These are phyloP conservation scores for Cicer bijugum DNA, from an alignment of 306 rosid genomes.

Conservation along the genomic window DNA sequence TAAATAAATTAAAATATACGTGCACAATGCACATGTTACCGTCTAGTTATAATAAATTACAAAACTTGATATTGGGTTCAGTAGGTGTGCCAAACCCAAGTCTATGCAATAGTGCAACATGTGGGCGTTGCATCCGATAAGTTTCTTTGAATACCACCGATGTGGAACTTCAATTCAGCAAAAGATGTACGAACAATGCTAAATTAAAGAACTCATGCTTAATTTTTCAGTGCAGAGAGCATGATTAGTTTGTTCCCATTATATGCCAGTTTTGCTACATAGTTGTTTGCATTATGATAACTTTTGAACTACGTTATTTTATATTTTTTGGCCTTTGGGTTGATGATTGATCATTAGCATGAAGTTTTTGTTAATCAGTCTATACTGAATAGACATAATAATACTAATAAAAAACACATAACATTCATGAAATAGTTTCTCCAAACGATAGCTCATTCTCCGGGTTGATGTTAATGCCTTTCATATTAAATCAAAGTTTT, in stretches of 20 bases:
- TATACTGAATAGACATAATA: not conserved
- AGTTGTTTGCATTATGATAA: conserved; percentile 38
- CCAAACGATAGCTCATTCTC: not conserved
- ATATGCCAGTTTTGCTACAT: conserved; percentile 27
- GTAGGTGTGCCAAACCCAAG: no score
- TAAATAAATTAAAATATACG: no score
- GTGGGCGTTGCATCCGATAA: no score
- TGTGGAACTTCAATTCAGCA: no score
- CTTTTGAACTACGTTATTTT: conserved; percentile 29
- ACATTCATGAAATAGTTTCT: conserved; percentile 21
- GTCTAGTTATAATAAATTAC: conserved; percentile 1
- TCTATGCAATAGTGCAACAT: no score
- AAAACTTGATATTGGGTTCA: no score
- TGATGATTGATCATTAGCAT: not conserved
- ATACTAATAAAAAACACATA: not conserved
- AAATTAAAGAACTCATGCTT: conserved; percentile 77
- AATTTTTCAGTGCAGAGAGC: conserved; percentile 71
- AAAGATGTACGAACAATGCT: conserved; percentile 1
- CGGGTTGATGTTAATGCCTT: not conserved
- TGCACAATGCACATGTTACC: no score
- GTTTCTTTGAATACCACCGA: no score
- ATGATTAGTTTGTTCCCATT: conserved; percentile 46
- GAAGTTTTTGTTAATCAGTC: not conserved
- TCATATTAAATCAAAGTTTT: conserved; percentile 4
- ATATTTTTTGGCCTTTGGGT: conserved; percentile 13